Evolutionary conservation across 768 basidiomycete genomes (phyloP).

Genomic region (Lactarius tabidus): DNA sequence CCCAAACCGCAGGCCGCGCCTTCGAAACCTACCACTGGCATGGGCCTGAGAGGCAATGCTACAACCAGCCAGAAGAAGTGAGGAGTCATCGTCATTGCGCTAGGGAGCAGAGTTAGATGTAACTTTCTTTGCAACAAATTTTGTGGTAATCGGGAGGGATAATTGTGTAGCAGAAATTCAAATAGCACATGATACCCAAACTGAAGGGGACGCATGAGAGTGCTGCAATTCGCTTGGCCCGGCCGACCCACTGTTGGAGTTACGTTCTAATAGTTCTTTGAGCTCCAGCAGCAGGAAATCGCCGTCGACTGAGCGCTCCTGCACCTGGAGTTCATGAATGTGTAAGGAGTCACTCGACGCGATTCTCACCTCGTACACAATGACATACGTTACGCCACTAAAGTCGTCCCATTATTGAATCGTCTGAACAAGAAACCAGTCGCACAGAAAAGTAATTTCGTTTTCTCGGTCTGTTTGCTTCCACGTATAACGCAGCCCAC

Average conservation of each 20-base stretch:
- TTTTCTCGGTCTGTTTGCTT: conserved; percentile 57
- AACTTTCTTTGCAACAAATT: not conserved
- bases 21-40: not conserved
- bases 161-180: no score
- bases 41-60: not conserved
- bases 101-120: not conserved
- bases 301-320: conserved; percentile 88
- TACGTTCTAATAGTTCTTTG: conserved; percentile 64
- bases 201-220: no score
- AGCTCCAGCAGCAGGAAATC: conserved; percentile 87
- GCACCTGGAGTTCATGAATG: conserved; percentile 49
- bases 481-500: conserved; percentile 90
- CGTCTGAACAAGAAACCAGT: conserved; percentile 89
- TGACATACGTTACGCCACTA: conserved; percentile 69
- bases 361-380: conserved; percentile 81
- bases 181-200: no score
- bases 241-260: no score
- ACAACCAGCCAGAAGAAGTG: conserved; percentile 3
- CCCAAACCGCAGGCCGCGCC: not conserved
- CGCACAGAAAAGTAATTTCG: conserved; percentile 85
- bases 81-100: not conserved
- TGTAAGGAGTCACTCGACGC: not conserved
- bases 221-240: no score
- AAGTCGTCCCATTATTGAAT: conserved; percentile 71
- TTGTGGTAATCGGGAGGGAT: not conserved